Evolutionary conservation across 306 rosid genomes (phyloP).

Genomic region (Lathyrus aphaca): DNA sequence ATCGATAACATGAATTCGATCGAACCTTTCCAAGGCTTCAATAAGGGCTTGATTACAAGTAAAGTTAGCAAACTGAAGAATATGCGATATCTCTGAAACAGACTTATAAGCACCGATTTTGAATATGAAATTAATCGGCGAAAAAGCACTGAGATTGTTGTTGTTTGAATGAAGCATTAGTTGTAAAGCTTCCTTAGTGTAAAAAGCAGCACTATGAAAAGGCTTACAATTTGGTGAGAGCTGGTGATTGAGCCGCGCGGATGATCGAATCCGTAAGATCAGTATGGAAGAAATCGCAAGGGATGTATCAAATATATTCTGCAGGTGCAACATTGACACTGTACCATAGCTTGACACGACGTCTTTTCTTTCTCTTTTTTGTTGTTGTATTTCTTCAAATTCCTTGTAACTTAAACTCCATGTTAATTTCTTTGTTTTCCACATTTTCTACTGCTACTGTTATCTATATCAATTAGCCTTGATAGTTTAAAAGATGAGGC

Average conservation of each 20-base stretch:
- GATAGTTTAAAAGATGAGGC: conserved; percentile 58
- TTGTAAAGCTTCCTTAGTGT: conserved; percentile 83
- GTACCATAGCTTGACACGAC: no score
- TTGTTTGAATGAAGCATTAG: conserved; percentile 61
- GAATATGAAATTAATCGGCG: conserved; percentile 74
- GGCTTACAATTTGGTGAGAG: conserved; percentile 93
- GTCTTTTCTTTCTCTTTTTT: no score
- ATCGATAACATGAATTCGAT: conserved; percentile 73
- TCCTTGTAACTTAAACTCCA: no score
- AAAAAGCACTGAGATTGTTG: conserved; percentile 49
- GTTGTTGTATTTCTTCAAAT: no score
- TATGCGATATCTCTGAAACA: conserved; percentile 83
- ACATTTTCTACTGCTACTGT: conserved; percentile 46
- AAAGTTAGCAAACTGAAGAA: conserved; percentile 84
- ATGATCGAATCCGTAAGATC: no score
- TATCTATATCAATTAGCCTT: conserved; percentile 77
- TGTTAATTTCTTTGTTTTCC: conserved; percentile 81
- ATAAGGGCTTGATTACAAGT: conserved; percentile 83
- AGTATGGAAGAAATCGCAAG: no score
- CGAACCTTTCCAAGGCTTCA: conserved; percentile 72
- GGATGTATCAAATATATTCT: no score
- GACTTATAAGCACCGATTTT: conserved; percentile 89
- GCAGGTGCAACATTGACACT: no score
- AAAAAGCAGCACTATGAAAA: conserved; percentile 92
- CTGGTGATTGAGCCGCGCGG: conserved; percentile 99